Evolutionary conservation across 164 flowering plant species (phyloP).

Genomic region (Vitis riparia): DNA sequence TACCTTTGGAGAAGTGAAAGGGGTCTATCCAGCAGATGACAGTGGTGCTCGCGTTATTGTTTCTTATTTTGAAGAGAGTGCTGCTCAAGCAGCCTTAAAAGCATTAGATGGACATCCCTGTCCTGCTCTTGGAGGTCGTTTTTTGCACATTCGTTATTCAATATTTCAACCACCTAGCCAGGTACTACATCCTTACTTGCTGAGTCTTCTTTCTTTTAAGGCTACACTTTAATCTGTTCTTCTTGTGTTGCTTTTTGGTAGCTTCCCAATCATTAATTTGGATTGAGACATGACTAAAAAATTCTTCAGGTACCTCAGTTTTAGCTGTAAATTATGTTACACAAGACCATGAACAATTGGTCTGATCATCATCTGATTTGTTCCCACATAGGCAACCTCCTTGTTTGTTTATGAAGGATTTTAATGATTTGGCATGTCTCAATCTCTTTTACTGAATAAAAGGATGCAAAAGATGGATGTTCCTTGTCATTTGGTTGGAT

Average conservation of each 20-base stretch:
- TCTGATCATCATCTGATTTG: not conserved
- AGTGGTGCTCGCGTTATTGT: conserved; percentile 87
- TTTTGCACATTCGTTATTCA: conserved; percentile 76
- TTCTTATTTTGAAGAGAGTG: conserved; percentile 38
- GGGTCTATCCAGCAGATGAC: conserved; percentile 81
- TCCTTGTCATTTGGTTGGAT: no score
- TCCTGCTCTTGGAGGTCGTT: conserved; percentile 57
- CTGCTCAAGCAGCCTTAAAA: conserved; percentile 59
- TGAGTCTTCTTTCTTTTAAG: not conserved
- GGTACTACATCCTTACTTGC: conserved; percentile 11
- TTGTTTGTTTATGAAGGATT: not conserved
- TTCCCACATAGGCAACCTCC: not conserved
- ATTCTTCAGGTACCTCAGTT: no score
- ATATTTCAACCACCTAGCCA: conserved; percentile 26
- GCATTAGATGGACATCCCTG: conserved; percentile 64
- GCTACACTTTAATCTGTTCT: not conserved
- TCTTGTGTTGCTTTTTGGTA: not conserved
- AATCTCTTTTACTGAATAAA: not conserved
- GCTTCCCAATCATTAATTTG: not conserved
- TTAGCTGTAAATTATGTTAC: no score
- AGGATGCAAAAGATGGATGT: no score
- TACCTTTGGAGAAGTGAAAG: conserved; percentile 60
- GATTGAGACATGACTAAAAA: not conserved
- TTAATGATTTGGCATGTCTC: not conserved
- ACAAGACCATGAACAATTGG: not conserved